A percentile compares a stretch with the other conserved stretches of the same genome.
Evolutionary conservation across 768 basidiomycete genomes (phyloP).

Genomic region (Amanita subjunquillea): DNA sequence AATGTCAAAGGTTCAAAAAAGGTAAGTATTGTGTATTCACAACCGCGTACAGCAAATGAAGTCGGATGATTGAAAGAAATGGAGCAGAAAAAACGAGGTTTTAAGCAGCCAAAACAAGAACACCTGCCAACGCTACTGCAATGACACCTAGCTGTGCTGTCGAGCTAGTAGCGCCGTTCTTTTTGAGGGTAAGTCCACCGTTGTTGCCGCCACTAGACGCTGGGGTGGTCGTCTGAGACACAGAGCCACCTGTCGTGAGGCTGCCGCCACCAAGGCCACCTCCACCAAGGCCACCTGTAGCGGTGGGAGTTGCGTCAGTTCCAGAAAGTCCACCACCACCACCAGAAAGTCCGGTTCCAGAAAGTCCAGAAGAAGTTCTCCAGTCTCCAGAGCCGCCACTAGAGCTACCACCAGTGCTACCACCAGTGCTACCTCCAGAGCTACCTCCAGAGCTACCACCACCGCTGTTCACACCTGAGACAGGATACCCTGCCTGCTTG

Average conservation of each 20-base stretch:
- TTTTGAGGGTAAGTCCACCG: neutral
- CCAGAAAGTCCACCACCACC: neutral
- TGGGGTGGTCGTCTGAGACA: neutral
- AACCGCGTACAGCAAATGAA: neutral
- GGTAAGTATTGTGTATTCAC: too few relatives aligned
- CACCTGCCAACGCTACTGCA: neutral
- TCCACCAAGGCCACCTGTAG: neutral
- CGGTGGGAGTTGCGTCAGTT: neutral
- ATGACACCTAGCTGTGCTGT: neutral
- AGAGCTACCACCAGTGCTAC: neutral
- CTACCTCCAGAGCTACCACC: neutral
- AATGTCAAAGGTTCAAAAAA: too few relatives aligned
- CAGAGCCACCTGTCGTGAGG: neutral
- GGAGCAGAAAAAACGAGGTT: neutral
- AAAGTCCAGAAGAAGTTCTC: too few relatives aligned
- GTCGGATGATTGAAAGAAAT: neutral
- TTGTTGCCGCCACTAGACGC: neutral
- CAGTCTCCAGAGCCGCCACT: neutral
- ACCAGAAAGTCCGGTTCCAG: neutral
- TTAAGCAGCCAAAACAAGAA: neutral
- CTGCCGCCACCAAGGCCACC: neutral
- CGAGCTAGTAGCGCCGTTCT: neutral
- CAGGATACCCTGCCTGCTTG: neutral
- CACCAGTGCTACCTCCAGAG: neutral
- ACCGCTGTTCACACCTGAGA: neutral